Evolutionary conservation across 1,284 basidiomycete species (phyloP).

Genomic region (Leucoagaricus sp.): DNA sequence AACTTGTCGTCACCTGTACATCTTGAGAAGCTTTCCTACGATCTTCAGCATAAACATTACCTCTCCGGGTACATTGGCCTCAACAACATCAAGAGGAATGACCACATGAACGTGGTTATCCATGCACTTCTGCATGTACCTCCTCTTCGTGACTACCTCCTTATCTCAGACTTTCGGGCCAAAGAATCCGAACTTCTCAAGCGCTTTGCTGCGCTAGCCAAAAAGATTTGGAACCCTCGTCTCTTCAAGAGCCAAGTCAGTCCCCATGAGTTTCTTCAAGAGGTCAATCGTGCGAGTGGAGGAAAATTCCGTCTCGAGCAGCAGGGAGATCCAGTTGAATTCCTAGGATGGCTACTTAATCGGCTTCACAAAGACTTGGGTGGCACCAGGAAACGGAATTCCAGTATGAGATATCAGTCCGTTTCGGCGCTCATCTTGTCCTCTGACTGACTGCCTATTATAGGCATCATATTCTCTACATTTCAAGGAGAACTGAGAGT

Average conservation of each 20-base stretch:
- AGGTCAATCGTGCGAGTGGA: slow-evolving; percentile 85
- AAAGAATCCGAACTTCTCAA: slow-evolving; percentile 87
- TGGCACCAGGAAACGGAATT: slow-evolving; percentile 83
- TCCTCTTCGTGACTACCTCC: slow-evolving; percentile 86
- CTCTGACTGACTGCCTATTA: slow-evolving; percentile 19
- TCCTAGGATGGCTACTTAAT: slow-evolving; percentile 95
- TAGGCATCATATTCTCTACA: slow-evolving; percentile 88
- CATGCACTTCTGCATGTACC: slow-evolving; percentile 92
- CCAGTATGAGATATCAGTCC: slow-evolving; percentile 55
- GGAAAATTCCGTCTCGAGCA: slow-evolving; percentile 92
- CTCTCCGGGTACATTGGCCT: slow-evolving; percentile 94
- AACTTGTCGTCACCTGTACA: slow-evolving; percentile 60
- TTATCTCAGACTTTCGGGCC: slow-evolving; percentile 71
- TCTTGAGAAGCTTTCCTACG: slow-evolving; percentile 79
- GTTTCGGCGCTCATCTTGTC: slow-evolving; percentile 2
- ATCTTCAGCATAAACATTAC: slow-evolving; percentile 82
- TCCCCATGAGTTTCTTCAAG: slow-evolving; percentile 97
- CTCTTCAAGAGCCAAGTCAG: slow-evolving; percentile 98
- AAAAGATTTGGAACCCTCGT: slow-evolving; percentile 95
- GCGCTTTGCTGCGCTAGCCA: slow-evolving; percentile 83
- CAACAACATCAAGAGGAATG: slow-evolving; percentile 97
- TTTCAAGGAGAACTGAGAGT: slow-evolving; percentile 95
- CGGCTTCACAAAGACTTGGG: slow-evolving; percentile 90
- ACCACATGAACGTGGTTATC: slow-evolving; percentile 97
- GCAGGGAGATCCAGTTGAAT: slow-evolving; percentile 96